Evolutionary conservation across 345 rosid species (phyloP).

Genomic region (Diplotaxis tenuifolia): DNA sequence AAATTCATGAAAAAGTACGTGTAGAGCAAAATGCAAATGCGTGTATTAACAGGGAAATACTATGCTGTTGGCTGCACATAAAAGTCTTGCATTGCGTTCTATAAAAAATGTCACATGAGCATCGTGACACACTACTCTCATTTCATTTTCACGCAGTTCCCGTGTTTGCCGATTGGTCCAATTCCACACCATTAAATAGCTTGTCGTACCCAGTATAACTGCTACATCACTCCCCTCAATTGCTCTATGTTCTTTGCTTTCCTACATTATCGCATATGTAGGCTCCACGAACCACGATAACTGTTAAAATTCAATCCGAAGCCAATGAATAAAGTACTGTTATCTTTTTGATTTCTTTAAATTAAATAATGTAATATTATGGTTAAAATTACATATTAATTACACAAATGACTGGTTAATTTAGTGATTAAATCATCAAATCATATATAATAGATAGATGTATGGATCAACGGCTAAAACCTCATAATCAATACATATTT

Average conservation of each 20-base stretch:
- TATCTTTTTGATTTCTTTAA: neutral
- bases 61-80: constrained; percentile 5
- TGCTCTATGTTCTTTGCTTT: neutral
- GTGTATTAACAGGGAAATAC: neutral
- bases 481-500: no score
- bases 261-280: neutral
- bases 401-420: no score
- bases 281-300: neutral
- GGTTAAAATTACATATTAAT: neutral
- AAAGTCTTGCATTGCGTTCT: constrained; percentile 26
- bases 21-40: constrained; percentile 10
- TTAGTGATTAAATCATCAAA: no score
- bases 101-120: constrained; percentile 12
- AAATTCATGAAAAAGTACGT: neutral
- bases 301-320: neutral
- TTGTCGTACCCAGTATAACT: constrained; percentile 13
- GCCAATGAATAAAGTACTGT: neutral
- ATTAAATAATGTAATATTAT: neutral
- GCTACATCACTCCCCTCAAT: constrained; percentile 12
- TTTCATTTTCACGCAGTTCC: constrained; percentile 1
- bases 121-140: constrained; percentile 31
- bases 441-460: no score
- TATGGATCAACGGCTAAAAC: no score
- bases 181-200: constrained; percentile 7
- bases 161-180: constrained; percentile 18